Percentiles rank a stretch among this genome's conserved stretches.
Conservation (phyloP, 768 basidiomycete genomes). For the Termitomyces titanicus region DNA sequence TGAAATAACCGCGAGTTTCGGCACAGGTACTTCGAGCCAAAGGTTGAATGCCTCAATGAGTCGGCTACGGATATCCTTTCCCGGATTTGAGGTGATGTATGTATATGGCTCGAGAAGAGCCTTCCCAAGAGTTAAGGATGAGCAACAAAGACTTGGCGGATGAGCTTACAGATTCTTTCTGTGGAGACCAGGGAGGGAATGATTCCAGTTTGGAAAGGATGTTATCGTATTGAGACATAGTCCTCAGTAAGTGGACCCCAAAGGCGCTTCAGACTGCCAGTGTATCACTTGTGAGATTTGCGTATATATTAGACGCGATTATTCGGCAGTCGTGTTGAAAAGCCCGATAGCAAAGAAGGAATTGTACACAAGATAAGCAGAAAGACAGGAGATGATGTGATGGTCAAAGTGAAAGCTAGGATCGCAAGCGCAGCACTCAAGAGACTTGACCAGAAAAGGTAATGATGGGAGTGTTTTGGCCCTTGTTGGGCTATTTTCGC, state of each 20-base stretch:
- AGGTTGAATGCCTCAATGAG: conserved; percentile 91
- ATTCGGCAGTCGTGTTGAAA: too few species aligned
- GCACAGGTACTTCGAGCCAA: conserved; percentile 82
- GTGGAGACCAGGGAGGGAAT: not conserved
- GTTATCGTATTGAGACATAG: not conserved
- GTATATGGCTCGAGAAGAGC: conserved; percentile 76
- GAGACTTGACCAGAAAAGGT: too few species aligned
- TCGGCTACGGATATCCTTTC: conserved; percentile 87
- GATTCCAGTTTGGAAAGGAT: not conserved
- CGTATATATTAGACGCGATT: too few species aligned
- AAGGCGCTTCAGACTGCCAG: too few species aligned
- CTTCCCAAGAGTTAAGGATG: not conserved
- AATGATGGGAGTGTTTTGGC: conserved; percentile 28
- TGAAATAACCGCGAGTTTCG: conserved; percentile 69
- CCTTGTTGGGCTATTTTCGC: conserved; percentile 19
- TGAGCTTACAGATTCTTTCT: not conserved
- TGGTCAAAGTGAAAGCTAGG: not conserved
- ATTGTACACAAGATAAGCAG: not conserved
- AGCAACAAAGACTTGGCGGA: not conserved
- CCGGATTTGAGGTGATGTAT: conserved; percentile 80
- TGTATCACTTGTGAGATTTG: too few species aligned
- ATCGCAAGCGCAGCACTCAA: not conserved
- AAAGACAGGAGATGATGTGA: not conserved
- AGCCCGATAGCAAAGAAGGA: not conserved
- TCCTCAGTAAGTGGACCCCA: not conserved